Evolutionary conservation across 345 rosid species (phyloP), one percentile per base, ranked within the genome.

Genomic region (Heritiera fomes): DNA sequence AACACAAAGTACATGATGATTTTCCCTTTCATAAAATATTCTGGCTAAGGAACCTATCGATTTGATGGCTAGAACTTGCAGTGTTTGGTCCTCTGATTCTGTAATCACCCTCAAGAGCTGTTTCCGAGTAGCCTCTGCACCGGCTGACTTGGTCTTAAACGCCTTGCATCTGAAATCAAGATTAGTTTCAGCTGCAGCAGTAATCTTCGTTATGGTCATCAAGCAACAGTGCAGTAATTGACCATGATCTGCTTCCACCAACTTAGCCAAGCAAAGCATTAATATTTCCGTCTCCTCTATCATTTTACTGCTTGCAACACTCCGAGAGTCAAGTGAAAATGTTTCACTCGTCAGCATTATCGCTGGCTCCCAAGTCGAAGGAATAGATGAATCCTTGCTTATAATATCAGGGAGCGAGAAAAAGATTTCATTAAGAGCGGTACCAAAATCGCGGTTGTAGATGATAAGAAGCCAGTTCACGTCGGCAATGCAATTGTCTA

Each of bases 1-100:
- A 0, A 92, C 91, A 69, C 75, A 73, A 60, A 94, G 83, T 41
- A 91, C 90, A 4, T 7, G 43, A 41, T 90, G 86, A 1, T 89
- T 89, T 60, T 93, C 94, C 52, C 95, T 86, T 6, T 97, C 94
- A 0, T 90, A 87, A 68, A 95, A 95, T 1, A 91, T 95, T 87
- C 95, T 84, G 4, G 98, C 95, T 77, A 95, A 63, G 1, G 91
- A 95, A 13, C 98, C 98, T 38, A 95, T 88, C 2, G 94, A 88
- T 75, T 77, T 87, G 53, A 95, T 86, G 8, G 98, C 95, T 1
- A 90, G 88, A 77, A 88, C 82, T 65, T 83, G 87, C 77, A 91
- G 12, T 2, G 64, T 12, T 12, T 18, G 13, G 1, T 41, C 56
- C 15, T 89, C 92, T 18, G 80, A 60, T n/a, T 88, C 82, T 62